These are phyloP conservation scores for Cicer judaicum DNA, from an alignment of 306 rosid species.

Conservation along the genomic window DNA sequence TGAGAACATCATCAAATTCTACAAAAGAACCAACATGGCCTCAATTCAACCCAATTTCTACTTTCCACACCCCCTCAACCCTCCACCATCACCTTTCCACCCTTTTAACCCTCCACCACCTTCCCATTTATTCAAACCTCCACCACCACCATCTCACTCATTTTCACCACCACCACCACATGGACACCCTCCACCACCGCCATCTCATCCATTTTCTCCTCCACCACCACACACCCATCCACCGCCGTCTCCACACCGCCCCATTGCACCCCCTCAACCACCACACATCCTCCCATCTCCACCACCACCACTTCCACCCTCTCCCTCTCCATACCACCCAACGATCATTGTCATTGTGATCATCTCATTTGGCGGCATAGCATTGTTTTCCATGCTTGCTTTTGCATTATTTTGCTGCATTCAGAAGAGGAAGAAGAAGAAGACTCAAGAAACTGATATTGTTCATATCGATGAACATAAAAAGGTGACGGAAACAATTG, in stretches of 20 bases:
- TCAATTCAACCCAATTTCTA: constrained; percentile 43
- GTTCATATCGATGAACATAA: constrained; percentile 70
- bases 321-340: constrained; percentile 63
- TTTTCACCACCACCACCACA: constrained; percentile 48
- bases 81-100: constrained; percentile 47
- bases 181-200: constrained; percentile 30
- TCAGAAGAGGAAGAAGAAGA: constrained; percentile 66
- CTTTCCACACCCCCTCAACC: constrained; percentile 49
- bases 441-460: constrained; percentile 54
- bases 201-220: constrained; percentile 39
- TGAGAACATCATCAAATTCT: neutral
- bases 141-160: constrained; percentile 38
- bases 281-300: constrained; percentile 51
- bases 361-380: constrained; percentile 60
- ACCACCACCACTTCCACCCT: constrained; percentile 51
- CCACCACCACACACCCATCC: constrained; percentile 45
- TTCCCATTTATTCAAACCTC: constrained; percentile 20
- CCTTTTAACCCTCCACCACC: constrained; percentile 40
- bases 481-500: constrained; percentile 55
- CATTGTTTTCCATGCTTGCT: constrained; percentile 67
- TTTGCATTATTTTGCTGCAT: constrained; percentile 59
- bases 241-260: constrained; percentile 49
- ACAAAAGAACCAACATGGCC: constrained; percentile 51
- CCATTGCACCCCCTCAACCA: constrained; percentile 51
- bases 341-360: constrained; percentile 63